A percentile compares a stretch with the other conserved stretches of the same genome.
These are phyloP conservation scores for Candida koratica DNA, from an alignment of 805 yeast species.

Conservation along the genomic window DNA sequence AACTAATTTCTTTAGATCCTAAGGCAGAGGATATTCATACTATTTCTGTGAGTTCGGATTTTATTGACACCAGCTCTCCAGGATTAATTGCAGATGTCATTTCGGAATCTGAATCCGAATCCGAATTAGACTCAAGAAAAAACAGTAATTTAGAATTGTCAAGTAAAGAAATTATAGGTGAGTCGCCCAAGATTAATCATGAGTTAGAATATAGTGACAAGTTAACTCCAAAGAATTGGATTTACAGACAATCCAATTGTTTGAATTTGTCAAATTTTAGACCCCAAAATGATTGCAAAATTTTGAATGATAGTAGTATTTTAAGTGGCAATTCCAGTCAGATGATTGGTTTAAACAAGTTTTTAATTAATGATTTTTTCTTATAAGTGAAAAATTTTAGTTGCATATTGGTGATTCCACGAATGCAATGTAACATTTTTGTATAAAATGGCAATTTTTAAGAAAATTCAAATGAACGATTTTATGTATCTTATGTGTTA, in stretches of 20 bases:
- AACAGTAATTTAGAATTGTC: neutral
- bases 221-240: constrained; percentile 5
- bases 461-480: too few species aligned
- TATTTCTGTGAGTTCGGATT: too few species aligned
- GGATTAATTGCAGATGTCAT: constrained; percentile 2
- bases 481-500: constrained; percentile 5
- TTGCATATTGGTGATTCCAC: neutral
- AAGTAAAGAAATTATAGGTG: neutral
- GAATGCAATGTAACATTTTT: neutral
- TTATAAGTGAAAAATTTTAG: constrained; percentile 20
- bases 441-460: too few species aligned
- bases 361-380: constrained; percentile 42
- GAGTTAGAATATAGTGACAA: neutral
- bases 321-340: constrained; percentile 41
- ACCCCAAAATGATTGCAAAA: constrained; percentile 23
- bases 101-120: constrained; percentile 4
- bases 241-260: constrained; percentile 34
- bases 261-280: constrained; percentile 30
- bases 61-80: neutral
- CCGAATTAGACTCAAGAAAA: constrained; percentile 6
- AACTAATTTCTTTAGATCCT: constrained; percentile 24
- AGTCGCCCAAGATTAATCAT: neutral
- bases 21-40: too few species aligned
- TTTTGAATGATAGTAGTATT: constrained; percentile 34
- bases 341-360: constrained; percentile 40